Conservation (phyloP, 495 filamentous ascomycete species). For the Trichoderma reesei region DNA sequence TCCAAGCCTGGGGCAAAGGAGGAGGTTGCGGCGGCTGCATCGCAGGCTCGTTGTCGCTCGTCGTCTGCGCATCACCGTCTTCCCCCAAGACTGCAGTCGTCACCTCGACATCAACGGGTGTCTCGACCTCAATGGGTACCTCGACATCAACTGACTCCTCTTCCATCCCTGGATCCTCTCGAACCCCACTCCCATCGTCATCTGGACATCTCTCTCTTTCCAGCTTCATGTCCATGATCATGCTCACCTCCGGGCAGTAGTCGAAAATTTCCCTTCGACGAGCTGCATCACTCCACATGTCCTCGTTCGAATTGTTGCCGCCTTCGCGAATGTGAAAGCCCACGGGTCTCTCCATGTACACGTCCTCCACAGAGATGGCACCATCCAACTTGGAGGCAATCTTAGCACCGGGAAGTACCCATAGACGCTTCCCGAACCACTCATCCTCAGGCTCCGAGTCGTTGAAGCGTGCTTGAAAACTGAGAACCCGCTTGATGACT, state of each 20-base stretch:
- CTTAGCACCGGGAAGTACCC: slow-evolving; percentile 33
- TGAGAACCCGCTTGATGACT: slow-evolving; percentile 29
- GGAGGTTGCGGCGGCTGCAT: neutral
- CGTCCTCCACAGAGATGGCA: slow-evolving; percentile 35
- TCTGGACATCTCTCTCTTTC: slow-evolving; percentile 33
- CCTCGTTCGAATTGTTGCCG: slow-evolving; percentile 23
- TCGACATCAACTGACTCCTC: neutral
- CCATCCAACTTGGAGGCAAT: slow-evolving; percentile 28
- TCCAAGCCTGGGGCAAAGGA: neutral
- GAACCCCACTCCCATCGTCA: slow-evolving; percentile 13
- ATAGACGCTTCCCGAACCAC: slow-evolving; percentile 38
- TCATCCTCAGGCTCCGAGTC: slow-evolving; percentile 39
- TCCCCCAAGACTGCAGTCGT: neutral
- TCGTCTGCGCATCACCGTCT: neutral
- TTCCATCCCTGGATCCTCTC: neutral
- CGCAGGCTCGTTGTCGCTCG: neutral
- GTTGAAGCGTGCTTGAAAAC: slow-evolving; percentile 34
- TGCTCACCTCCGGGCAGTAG: slow-evolving; percentile 41
- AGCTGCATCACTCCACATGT: slow-evolving; percentile 31
- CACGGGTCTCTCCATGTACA: slow-evolving; percentile 36
- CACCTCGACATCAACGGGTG: neutral
- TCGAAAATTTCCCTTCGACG: slow-evolving; percentile 33
- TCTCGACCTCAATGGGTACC: neutral
- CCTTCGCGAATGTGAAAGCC: slow-evolving; percentile 38
- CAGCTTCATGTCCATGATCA: slow-evolving; percentile 42